These are phyloP conservation scores for Podaxis sp. DNA, from an alignment of 768 basidiomycete species.

Conservation along the genomic window DNA sequence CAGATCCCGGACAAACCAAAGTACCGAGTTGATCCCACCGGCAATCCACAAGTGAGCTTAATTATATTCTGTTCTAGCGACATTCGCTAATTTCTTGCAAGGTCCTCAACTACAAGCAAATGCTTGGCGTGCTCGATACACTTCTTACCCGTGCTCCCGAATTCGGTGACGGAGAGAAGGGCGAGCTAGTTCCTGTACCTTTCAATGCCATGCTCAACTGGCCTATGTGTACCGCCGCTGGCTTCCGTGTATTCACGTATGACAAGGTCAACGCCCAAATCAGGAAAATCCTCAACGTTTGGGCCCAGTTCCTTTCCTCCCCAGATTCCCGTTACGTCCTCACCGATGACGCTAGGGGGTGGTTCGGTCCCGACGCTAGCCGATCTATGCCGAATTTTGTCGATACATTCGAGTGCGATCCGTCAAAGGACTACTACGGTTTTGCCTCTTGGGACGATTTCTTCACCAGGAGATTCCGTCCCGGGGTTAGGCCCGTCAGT, in stretches of 20 bases:
- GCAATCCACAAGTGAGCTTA: conserved; percentile 15
- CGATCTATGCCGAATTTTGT: conserved; percentile 30
- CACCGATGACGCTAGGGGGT: conserved; percentile 30
- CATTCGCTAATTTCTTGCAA: background rate
- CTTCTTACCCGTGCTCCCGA: conserved; percentile 5
- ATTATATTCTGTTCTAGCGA: background rate
- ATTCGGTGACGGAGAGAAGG: conserved; percentile 4
- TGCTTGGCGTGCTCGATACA: conserved; percentile 2
- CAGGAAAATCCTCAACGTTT: conserved; percentile 40
- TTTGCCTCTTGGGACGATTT: conserved; percentile 54
- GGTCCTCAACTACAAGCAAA: conserved; percentile 2
- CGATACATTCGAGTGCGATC: conserved; percentile 40
- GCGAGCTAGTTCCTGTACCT: conserved; percentile 2
- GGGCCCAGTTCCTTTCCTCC: conserved; percentile 45
- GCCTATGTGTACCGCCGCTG: conserved; percentile 19
- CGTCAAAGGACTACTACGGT: conserved; percentile 40
- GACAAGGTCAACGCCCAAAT: conserved; percentile 20
- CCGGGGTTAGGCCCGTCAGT: conserved; percentile 39
- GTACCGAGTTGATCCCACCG: conserved; percentile 17
- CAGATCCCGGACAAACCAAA: conserved; percentile 15
- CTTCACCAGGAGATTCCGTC: conserved; percentile 48
- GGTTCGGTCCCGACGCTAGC: conserved; percentile 41
- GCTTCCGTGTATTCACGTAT: conserved; percentile 20
- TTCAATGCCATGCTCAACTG: conserved; percentile 18
- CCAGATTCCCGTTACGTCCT: conserved; percentile 40